phyloP scores from a whole-genome alignment of 2,329 filamentous ascomycete genomes.

The Akanthomyces uredinophilus region DNA sequence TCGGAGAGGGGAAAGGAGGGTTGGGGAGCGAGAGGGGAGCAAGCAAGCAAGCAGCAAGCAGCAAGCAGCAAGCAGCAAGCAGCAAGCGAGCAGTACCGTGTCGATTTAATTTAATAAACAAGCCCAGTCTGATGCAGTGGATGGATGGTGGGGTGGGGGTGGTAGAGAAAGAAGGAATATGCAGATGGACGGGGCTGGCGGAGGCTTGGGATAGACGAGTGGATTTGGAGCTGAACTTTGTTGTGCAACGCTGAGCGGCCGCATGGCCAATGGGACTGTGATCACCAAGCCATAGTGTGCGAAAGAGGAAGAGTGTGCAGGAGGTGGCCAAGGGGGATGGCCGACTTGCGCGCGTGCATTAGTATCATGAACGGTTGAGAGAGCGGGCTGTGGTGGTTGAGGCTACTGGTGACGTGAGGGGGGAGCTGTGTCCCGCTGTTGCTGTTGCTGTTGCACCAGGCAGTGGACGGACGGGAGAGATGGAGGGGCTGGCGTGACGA shows the following conservation, averaged over 20 bases:
- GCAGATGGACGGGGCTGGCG: not conserved
- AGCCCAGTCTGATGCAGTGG: not conserved
- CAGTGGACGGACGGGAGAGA: not conserved
- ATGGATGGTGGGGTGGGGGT: not conserved
- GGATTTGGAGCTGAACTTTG: no score
- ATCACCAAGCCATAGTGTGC: no score
- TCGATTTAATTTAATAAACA: not conserved
- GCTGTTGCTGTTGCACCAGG: no score
- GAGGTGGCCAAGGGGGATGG: no score
- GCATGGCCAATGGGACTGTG: no score
- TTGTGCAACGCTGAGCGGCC: no score
- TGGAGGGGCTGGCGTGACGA: not conserved
- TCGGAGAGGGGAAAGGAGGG: slow-evolving; percentile 2
- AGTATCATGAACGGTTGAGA: no score
- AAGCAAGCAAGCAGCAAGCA: not conserved
- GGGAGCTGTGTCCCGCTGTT: no score
- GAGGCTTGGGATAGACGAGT: not conserved
- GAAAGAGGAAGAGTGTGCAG: no score
- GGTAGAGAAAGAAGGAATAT: not conserved
- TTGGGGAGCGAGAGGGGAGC: not conserved
- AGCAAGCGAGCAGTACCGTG: not conserved
- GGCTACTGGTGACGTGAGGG: no score
- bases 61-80: not conserved
- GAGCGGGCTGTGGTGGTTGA: no score
- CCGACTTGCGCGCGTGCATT: no score